Evolutionary conservation across 495 filamentous ascomycete genomes (phyloP).

Genomic region (Annulohypoxylon nitens): DNA sequence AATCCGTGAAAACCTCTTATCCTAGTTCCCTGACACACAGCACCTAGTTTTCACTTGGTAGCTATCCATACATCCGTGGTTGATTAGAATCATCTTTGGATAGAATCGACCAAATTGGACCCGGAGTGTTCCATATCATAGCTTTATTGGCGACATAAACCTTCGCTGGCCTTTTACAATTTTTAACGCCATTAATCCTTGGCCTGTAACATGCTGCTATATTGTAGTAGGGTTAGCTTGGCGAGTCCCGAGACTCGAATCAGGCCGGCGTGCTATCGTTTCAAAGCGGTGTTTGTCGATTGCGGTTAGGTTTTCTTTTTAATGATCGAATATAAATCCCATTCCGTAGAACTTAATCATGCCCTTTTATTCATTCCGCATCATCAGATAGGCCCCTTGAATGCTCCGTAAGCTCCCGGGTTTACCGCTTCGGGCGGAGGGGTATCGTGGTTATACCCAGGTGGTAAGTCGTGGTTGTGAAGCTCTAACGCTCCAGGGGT

Average conservation of each 20-base stretch:
- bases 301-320: background rate
- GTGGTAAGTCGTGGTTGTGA: conserved; percentile 36
- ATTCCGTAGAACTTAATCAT: background rate
- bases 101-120: background rate
- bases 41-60: background rate
- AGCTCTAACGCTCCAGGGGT: conserved; percentile 18
- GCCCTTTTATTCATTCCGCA: background rate
- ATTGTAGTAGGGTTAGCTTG: background rate
- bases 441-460: conserved; percentile 21
- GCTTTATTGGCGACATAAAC: too few relatives aligned
- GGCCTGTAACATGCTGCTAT: background rate
- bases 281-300: background rate
- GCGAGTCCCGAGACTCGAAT: background rate
- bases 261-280: background rate
- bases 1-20: background rate
- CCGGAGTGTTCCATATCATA: background rate
- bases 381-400: conserved; percentile 37
- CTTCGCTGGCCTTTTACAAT: background rate
- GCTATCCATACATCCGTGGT: background rate
- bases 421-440: background rate
- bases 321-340: too few relatives aligned
- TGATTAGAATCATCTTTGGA: background rate
- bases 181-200: conserved; percentile 1
- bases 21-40: background rate
- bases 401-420: conserved; percentile 32